Evolutionary conservation across 495 filamentous ascomycete genomes (phyloP).

Genomic region (Penicillium cinerascens): DNA sequence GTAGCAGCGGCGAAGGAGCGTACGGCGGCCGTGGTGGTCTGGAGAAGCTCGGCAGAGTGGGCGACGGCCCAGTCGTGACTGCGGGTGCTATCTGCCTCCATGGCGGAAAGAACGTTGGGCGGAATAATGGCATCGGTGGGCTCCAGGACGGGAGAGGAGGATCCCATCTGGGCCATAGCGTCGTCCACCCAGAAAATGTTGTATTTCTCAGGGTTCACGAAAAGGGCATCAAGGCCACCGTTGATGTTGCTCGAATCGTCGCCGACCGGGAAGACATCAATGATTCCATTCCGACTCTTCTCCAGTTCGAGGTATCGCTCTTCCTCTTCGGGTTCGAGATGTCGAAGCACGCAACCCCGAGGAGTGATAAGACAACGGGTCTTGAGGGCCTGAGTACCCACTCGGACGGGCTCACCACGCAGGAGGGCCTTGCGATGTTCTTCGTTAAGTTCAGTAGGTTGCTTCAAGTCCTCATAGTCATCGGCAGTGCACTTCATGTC

Average conservation of each 20-base stretch:
- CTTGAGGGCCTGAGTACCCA: constrained; percentile 37
- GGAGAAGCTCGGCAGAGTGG: constrained; percentile 42
- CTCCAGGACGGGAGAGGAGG: constrained; percentile 25
- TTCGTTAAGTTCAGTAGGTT: constrained; percentile 37
- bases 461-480: constrained; percentile 39
- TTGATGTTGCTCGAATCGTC: constrained; percentile 39
- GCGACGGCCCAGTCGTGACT: constrained; percentile 45
- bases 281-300: constrained; percentile 44
- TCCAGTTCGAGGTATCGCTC: constrained; percentile 73
- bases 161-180: constrained; percentile 16
- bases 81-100: constrained; percentile 43
- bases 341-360: constrained; percentile 71
- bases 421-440: constrained; percentile 40
- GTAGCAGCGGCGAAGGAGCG: constrained; percentile 41
- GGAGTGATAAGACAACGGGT: constrained; percentile 66
- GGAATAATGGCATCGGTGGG: constrained; percentile 25
- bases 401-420: constrained; percentile 39
- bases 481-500: constrained; percentile 48
- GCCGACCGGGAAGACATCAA: constrained; percentile 32
- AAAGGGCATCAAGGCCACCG: constrained; percentile 44
- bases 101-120: constrained; percentile 41
- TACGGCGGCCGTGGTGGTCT: constrained; percentile 41
- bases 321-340: constrained; percentile 73
- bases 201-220: constrained; percentile 41
- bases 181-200: constrained; percentile 44